A percentile compares a stretch with the other conserved stretches of the same genome.
These are phyloP conservation scores for Kwoniella shivajii DNA, from an alignment of 1,284 basidiomycete genomes.

Conservation along the genomic window DNA sequence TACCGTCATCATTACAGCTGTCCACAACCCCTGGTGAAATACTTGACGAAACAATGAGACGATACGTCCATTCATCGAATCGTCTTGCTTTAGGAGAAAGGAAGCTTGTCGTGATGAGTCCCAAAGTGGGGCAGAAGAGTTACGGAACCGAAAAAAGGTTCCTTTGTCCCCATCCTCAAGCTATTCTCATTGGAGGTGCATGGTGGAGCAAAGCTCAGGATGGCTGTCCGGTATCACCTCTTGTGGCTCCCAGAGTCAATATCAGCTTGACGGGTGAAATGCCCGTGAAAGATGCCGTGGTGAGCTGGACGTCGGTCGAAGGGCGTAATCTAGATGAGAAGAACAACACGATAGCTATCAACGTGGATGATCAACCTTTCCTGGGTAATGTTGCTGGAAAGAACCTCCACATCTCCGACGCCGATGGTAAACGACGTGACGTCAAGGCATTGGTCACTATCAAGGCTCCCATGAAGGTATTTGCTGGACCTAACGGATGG, in stretches of 20 bases:
- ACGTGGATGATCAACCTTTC: constrained; percentile 42
- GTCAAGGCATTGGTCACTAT: constrained; percentile 88
- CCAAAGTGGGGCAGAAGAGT: constrained; percentile 93
- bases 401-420: constrained; percentile 51
- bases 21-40: constrained; percentile 7
- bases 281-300: constrained; percentile 62
- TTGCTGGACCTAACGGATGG: constrained; percentile 35
- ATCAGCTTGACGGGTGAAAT: constrained; percentile 90
- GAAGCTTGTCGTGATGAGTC: constrained; percentile 92
- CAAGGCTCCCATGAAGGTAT: constrained; percentile 68
- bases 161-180: constrained; percentile 93
- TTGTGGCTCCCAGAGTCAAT: constrained; percentile 74
- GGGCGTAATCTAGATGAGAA: constrained; percentile 45
- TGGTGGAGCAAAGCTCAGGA: constrained; percentile 69
- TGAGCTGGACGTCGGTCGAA: constrained; percentile 47
- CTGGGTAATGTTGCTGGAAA: constrained; percentile 49
- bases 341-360: constrained; percentile 37
- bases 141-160: constrained; percentile 97
- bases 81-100: constrained; percentile 88
- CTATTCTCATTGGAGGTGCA: constrained; percentile 88
- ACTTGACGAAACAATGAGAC: constrained; percentile 24
- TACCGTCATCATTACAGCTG: neutral
- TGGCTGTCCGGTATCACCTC: constrained; percentile 38
- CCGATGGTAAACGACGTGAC: constrained; percentile 62
- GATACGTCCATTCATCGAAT: constrained; percentile 78